phyloP scores from a whole-genome alignment of 2,329 filamentous ascomycete genomes.

The Monilinia fructigena region DNA sequence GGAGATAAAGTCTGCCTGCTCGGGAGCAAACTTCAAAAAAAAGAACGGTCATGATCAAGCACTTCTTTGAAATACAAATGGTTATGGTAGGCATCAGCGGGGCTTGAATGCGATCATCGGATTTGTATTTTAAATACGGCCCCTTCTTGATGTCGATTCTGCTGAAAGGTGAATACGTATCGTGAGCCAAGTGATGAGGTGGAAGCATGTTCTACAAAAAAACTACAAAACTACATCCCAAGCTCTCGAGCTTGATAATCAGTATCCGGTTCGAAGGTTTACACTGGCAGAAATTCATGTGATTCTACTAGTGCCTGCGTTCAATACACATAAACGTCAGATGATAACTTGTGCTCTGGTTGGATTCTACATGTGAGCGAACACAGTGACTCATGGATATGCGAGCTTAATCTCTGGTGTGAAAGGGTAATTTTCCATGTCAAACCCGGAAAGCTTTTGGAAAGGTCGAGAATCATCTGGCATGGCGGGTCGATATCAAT shows the following conservation, averaged over 20 bases:
- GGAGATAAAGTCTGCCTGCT: not conserved
- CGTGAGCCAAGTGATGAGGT: not conserved
- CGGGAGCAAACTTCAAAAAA: not conserved
- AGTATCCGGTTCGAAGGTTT: not conserved
- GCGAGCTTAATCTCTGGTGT: not conserved
- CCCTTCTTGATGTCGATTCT: not conserved
- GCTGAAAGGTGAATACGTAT: not conserved
- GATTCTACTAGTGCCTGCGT: not conserved
- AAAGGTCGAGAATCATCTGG: not conserved
- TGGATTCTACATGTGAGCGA: not conserved
- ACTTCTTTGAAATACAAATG: not conserved
- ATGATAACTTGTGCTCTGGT: not conserved
- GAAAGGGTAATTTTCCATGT: not conserved
- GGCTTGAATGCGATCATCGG: not conserved
- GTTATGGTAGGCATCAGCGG: not conserved
- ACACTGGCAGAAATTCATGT: not conserved
- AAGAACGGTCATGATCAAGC: not conserved
- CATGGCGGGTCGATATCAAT: not conserved
- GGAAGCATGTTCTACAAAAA: not conserved
- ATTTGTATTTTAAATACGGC: not conserved
- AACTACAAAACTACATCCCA: not conserved
- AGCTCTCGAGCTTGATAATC: not conserved
- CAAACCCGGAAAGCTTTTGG: not conserved
- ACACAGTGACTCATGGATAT: too few relatives aligned
- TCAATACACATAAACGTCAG: too few relatives aligned